These are phyloP conservation scores for Naematelia encephala DNA, from an alignment of 768 basidiomycete species.

Conservation along the genomic window DNA sequence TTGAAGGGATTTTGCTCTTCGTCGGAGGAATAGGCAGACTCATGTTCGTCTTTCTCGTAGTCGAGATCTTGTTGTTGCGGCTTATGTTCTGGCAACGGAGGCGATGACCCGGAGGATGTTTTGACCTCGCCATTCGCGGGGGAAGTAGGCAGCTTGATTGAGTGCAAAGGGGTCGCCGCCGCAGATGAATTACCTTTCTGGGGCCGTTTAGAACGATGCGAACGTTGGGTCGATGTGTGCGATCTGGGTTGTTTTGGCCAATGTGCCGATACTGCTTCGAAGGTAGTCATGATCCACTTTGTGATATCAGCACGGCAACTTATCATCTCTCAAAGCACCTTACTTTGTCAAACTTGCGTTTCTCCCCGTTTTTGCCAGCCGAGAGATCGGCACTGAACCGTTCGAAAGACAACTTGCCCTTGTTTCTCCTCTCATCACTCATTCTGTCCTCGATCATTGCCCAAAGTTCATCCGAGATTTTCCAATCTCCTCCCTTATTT, in stretches of 20 bases:
- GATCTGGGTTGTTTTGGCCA: constrained; percentile 56
- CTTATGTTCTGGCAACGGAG: not conserved
- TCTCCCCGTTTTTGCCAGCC: constrained; percentile 36
- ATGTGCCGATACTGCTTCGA: constrained; percentile 81
- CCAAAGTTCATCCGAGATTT: constrained; percentile 62
- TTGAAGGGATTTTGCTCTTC: constrained; percentile 38
- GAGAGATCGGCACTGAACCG: constrained; percentile 32
- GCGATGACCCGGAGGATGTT: constrained; percentile 3
- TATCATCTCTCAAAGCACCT: constrained; percentile 6
- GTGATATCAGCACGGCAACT: constrained; percentile 1
- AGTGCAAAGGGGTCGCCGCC: not conserved
- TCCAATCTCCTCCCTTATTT: constrained; percentile 64
- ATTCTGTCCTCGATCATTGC: constrained; percentile 66
- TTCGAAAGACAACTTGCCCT: constrained; percentile 36
- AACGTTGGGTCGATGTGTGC: constrained; percentile 31
- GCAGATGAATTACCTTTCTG: constrained; percentile 6
- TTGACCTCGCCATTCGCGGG: constrained; percentile 18
- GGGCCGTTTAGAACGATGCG: constrained; percentile 21
- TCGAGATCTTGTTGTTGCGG: not conserved
- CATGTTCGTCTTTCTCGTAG: constrained; percentile 53
- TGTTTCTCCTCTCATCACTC: constrained; percentile 53
- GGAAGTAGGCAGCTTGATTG: constrained; percentile 3
- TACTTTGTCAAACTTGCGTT: constrained; percentile 44
- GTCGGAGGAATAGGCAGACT: constrained; percentile 29
- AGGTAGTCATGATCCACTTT: constrained; percentile 73